Evolutionary conservation across 768 basidiomycete species (phyloP).

Genomic region (Infundibulicybe gibba): DNA sequence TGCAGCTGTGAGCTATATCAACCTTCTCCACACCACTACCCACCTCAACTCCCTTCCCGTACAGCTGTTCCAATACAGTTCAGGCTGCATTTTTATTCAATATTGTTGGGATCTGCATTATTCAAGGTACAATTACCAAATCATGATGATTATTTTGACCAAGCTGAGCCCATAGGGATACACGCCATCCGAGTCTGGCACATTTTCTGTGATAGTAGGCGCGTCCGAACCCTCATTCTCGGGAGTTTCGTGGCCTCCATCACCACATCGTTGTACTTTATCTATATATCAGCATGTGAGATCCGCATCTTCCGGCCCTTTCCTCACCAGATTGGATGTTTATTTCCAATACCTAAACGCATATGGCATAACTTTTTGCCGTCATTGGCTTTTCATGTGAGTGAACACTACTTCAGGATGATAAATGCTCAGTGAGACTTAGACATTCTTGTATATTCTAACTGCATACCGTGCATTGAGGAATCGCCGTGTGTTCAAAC

Average conservation of each 20-base stretch:
- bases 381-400: slow-evolving; percentile 32
- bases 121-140: slow-evolving; percentile 24
- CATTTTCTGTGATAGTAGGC: slow-evolving; percentile 28
- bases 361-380: slow-evolving; percentile 34
- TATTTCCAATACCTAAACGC: slow-evolving; percentile 20
- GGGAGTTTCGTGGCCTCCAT: slow-evolving; percentile 23
- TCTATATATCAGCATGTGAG: slow-evolving; percentile 15
- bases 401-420: slow-evolving; percentile 3
- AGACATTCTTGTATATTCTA: slow-evolving; percentile 32
- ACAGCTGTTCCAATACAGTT: slow-evolving; percentile 23
- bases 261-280: slow-evolving; percentile 24
- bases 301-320: slow-evolving; percentile 12
- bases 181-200: slow-evolving; percentile 38
- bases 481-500: slow-evolving; percentile 25
- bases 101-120: slow-evolving; percentile 23
- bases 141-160: background rate
- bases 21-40: too few species aligned
- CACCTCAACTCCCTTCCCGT: too few species aligned
- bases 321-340: slow-evolving; percentile 24
- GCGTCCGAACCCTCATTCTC: slow-evolving; percentile 22
- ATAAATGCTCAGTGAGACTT: background rate
- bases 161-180: slow-evolving; percentile 22
- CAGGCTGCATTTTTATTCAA: slow-evolving; percentile 19
- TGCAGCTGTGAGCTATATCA: too few species aligned
- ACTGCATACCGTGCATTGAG: slow-evolving; percentile 29